Evolutionary conservation across 257 asterid genomes (phyloP).

Genomic region (Solanum ahanhuiri): DNA sequence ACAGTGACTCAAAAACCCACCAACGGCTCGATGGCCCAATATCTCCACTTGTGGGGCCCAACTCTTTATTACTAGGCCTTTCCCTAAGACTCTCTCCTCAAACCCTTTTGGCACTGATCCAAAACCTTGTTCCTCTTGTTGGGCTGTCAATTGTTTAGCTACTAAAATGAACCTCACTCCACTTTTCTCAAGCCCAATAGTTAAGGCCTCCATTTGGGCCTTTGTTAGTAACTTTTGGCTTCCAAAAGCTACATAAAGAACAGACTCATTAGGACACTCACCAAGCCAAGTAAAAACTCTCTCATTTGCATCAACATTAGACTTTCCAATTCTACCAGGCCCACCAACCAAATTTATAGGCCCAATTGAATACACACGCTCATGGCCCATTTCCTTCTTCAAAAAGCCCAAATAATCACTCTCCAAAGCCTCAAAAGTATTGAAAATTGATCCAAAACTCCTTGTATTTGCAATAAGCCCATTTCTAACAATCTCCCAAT

Average conservation of each 20-base stretch:
- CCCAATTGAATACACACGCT: slow-evolving; percentile 40
- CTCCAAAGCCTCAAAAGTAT: slow-evolving; percentile 43
- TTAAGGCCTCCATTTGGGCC: slow-evolving; percentile 53
- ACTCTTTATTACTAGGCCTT: slow-evolving; percentile 41
- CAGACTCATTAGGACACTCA: slow-evolving; percentile 32
- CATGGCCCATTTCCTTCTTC: slow-evolving; percentile 24
- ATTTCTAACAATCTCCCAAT: slow-evolving; percentile 12
- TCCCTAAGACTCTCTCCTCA: slow-evolving; percentile 31
- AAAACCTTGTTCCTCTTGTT: slow-evolving; percentile 36
- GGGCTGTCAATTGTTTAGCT: slow-evolving; percentile 26
- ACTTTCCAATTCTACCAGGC: slow-evolving; percentile 8
- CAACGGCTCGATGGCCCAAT: slow-evolving; percentile 45
- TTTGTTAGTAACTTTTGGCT: slow-evolving; percentile 47
- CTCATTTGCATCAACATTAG: neutral
- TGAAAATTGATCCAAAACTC: slow-evolving; percentile 50
- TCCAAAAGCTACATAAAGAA: slow-evolving; percentile 65
- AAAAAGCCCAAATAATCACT: slow-evolving; percentile 29
- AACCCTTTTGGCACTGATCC: slow-evolving; percentile 39
- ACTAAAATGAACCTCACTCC: slow-evolving; percentile 53
- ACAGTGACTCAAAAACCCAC: slow-evolving; percentile 67
- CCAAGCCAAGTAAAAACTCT: slow-evolving; percentile 38
- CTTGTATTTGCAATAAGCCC: slow-evolving; percentile 29
- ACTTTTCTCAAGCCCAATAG: slow-evolving; percentile 53
- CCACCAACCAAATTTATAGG: slow-evolving; percentile 31
- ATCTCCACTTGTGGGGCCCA: slow-evolving; percentile 73